These are phyloP conservation scores for Cyclotella kingstonii DNA, from an alignment of 108 stramenopile species.

Conservation along the genomic window DNA sequence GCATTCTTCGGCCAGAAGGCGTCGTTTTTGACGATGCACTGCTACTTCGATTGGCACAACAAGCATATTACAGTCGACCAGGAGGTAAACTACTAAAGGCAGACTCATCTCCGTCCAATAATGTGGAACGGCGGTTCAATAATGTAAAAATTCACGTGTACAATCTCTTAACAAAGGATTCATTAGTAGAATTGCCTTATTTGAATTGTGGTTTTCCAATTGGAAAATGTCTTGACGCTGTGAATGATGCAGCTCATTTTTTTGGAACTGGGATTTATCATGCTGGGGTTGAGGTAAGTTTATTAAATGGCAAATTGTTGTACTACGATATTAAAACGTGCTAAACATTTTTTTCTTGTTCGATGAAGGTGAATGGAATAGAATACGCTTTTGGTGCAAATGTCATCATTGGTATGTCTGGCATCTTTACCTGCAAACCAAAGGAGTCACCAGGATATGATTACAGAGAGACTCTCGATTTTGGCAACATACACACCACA, in stretches of 20 bases:
- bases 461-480: constrained; percentile 68
- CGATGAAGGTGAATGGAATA: constrained; percentile 60
- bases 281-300: constrained; percentile 71
- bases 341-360: not conserved
- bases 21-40: constrained; percentile 40
- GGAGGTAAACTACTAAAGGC: not conserved
- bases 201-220: constrained; percentile 72
- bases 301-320: not conserved
- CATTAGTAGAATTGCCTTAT: constrained; percentile 57
- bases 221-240: constrained; percentile 66
- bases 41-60: constrained; percentile 27
- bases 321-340: not conserved
- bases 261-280: constrained; percentile 84
- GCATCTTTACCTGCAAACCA: constrained; percentile 78
- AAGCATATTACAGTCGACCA: constrained; percentile 17
- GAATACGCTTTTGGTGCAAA: constrained; percentile 83
- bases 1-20: constrained; percentile 39
- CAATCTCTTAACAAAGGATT: constrained; percentile 63
- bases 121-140: constrained; percentile 16
- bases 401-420: constrained; percentile 58
- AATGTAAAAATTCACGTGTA: constrained; percentile 63
- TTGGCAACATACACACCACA: constrained; percentile 54
- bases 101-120: not conserved
- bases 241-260: constrained; percentile 66
- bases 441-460: constrained; percentile 74